Base-by-base conservation (phyloP, 441 rosid genomes). In the Hypseocharis bilobata region DNA sequence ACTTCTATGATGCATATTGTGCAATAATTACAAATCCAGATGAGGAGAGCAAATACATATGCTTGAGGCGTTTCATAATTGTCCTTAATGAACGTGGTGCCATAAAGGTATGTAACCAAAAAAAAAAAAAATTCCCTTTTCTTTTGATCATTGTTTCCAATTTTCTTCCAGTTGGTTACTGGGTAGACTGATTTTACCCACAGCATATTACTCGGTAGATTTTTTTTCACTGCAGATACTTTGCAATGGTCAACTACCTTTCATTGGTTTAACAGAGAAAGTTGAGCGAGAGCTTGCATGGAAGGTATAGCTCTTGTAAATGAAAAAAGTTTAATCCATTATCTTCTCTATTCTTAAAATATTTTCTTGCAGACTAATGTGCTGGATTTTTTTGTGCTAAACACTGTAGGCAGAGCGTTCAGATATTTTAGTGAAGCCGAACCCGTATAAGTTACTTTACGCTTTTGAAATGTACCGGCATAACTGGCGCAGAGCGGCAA, bases 11-110 rank as follows among this genome's bases (percentile, higher is more conserved):
- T 82, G 96, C 99, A 64, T 91, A 91, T 72, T 94, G 99, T 81
- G 91, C 99, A 42, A 85, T 94, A 75, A 83, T 94, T 74, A 88
- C 99, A 72, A 94, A 94, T 83, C 99, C 99, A 62, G 96, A 94
- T 60, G 99, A 91, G 74, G 99, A 94, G 68, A 91, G 86, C 88
- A 94, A 91, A 76, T 81, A 83, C 70, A 91, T 89, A 71, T 94
- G 99, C 83, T 76, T 89, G 81, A 88, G 97, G 83, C 96, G 96
- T 65, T 88, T 94, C 72, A 83, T 91, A 60, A 89, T 83, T 34
- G 96, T 91, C 82, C 91, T 94, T 49, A 83, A 74, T 75, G 99
- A 94, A 77, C 88, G 82, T 51, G 89, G 89, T 75, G 89, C 84
- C 69, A 73, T 85, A 69, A 91, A 94, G 99, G 99, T 94, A 71